These are phyloP conservation scores for Russula compacta DNA, from an alignment of 768 basidiomycete genomes.

Conservation along the genomic window DNA sequence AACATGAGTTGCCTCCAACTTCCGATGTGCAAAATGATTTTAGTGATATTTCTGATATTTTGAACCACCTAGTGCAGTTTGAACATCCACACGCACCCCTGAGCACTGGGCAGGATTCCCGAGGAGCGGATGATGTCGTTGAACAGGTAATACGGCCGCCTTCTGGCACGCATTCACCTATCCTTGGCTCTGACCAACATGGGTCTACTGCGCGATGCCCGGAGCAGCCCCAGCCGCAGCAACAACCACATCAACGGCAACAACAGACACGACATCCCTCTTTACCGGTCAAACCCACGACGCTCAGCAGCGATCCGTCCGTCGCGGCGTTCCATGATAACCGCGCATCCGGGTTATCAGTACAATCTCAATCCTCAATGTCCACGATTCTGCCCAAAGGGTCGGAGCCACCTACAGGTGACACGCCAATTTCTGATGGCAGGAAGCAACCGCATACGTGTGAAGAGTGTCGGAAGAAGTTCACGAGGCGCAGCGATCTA, in stretches of 20 bases:
- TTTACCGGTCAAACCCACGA: not conserved
- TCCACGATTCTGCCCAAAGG: not conserved
- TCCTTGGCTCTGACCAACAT: conserved; percentile 2
- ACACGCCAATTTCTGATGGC: conserved; percentile 18
- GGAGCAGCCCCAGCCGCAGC: conserved; percentile 9
- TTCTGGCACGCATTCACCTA: conserved; percentile 7
- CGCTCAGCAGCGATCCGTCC: not conserved
- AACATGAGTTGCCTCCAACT: conserved; percentile 23
- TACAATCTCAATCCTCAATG: conserved; percentile 10
- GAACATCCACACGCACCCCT: conserved; percentile 39
- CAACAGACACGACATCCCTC: conserved; percentile 1
- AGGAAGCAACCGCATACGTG: conserved; percentile 46
- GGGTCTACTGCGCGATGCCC: not conserved
- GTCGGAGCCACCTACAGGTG: conserved; percentile 24
- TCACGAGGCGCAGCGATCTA: conserved; percentile 77
- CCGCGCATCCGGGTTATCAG: not conserved
- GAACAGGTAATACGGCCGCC: conserved; percentile 11
- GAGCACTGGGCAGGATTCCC: not conserved
- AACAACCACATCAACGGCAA: not conserved
- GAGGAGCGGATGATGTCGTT: conserved; percentile 7
- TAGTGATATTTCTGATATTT: conserved; percentile 69
- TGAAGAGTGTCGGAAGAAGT: conserved; percentile 70
- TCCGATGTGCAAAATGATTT: conserved; percentile 58
- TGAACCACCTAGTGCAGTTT: conserved; percentile 66
- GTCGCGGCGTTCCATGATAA: conserved; percentile 2